Evolutionary conservation across 2,329 filamentous ascomycete genomes (phyloP).

Genomic region (Coniella lustricola): DNA sequence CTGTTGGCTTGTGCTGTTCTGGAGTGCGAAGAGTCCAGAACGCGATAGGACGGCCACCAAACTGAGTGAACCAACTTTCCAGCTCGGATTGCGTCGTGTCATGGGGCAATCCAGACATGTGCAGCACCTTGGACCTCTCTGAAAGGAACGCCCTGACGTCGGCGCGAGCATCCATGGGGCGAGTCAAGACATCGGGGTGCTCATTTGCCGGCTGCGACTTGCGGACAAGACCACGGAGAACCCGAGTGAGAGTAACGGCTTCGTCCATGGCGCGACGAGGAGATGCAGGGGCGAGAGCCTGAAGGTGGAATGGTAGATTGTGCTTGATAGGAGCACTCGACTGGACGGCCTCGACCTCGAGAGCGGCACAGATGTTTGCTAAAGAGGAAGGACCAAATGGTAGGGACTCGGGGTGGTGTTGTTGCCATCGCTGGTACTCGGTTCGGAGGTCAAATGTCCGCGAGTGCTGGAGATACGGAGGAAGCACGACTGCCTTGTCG

Average conservation of each 20-base stretch:
- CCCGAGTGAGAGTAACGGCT: conserved; percentile 85
- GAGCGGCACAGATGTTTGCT: conserved; percentile 93
- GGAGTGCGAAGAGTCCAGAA: conserved; percentile 98
- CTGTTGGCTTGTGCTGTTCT: conserved; percentile 99
- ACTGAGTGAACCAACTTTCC: conserved; percentile 99
- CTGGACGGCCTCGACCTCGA: conserved; percentile 96
- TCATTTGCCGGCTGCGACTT: conserved; percentile 94
- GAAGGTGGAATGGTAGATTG: conserved; percentile 94
- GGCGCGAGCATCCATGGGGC: conserved; percentile 92
- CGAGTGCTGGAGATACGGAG: conserved; percentile 94
- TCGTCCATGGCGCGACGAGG: conserved; percentile 97
- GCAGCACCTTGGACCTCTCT: conserved; percentile 94
- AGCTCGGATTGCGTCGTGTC: conserved; percentile 98
- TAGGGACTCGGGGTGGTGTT: conserved; percentile 94
- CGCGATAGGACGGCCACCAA: conserved; percentile 92
- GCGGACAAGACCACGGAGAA: conserved; percentile 84
- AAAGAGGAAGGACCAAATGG: conserved; percentile 94
- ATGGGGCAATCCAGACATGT: conserved; percentile 94
- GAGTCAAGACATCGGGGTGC: conserved; percentile 87
- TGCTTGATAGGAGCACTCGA: conserved; percentile 98
- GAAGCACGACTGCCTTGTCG: conserved; percentile 95
- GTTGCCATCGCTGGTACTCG: conserved; percentile 98
- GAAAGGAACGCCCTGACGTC: conserved; percentile 94
- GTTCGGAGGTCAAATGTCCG: conserved; percentile 94
- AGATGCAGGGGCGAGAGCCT: conserved; percentile 90